These are phyloP conservation scores for Chimonanthus salicifolius DNA, from an alignment of 164 flowering plant species.

Conservation along the genomic window DNA sequence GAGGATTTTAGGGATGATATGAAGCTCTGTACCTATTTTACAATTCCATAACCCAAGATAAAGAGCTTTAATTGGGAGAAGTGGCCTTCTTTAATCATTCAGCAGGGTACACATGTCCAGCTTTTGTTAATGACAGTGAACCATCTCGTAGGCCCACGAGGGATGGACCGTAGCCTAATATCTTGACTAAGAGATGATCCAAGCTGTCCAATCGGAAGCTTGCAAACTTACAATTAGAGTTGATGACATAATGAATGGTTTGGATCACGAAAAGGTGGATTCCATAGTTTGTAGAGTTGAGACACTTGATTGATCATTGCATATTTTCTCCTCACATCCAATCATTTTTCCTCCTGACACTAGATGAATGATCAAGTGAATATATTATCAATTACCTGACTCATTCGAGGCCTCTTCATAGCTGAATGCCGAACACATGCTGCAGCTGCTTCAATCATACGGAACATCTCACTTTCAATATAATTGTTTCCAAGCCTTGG, in stretches of 20 bases:
- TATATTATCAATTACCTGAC: conserved; percentile 45
- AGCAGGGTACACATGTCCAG: neutral
- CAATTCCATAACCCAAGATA: no score
- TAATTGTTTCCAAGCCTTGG: conserved; percentile 61
- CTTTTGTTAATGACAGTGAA: neutral
- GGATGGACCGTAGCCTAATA: neutral
- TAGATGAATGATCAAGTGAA: neutral
- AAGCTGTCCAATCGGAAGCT: neutral
- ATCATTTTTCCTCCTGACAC: neutral
- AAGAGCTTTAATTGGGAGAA: no score
- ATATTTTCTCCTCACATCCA: neutral
- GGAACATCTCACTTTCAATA: conserved; percentile 58
- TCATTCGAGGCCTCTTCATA: conserved; percentile 76
- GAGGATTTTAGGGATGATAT: neutral
- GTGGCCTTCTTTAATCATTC: neutral
- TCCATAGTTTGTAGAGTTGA: neutral
- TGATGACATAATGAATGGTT: neutral
- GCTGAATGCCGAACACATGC: conserved; percentile 92
- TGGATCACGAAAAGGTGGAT: neutral
- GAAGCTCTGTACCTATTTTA: no score
- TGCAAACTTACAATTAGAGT: neutral
- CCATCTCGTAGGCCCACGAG: neutral
- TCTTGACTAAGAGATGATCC: neutral
- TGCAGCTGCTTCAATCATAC: conserved; percentile 76
- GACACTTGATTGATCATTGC: neutral